Percentiles rank a stretch among this genome's conserved stretches.
Evolutionary conservation across 169 alveolate genomes (phyloP).

Genomic region (Eimeria necatrix): DNA sequence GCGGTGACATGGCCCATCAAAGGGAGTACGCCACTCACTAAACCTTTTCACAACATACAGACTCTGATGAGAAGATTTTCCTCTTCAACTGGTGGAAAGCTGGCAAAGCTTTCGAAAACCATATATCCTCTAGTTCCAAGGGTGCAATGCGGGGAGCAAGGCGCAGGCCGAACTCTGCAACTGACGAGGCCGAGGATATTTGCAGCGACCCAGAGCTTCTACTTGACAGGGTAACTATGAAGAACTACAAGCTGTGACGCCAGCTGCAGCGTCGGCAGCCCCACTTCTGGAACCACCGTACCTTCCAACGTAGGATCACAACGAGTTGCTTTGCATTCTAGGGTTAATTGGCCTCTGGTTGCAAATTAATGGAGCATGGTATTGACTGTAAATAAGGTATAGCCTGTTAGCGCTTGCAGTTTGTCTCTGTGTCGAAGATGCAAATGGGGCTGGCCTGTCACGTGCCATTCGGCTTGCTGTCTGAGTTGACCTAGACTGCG

Average conservation of each 20-base stretch:
- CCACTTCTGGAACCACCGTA: neutral
- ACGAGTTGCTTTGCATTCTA: neutral
- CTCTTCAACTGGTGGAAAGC: too few relatives aligned
- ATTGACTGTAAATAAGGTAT: neutral
- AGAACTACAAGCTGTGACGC: neutral
- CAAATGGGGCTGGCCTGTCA: constrained; percentile 67
- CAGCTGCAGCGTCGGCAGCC: constrained; percentile 28
- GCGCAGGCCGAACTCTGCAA: too few relatives aligned
- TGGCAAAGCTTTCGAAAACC: too few relatives aligned
- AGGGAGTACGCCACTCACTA: neutral
- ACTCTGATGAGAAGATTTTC: too few relatives aligned
- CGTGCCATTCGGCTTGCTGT: constrained; percentile 27
- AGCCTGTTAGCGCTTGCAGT: neutral
- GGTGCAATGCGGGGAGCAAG: too few relatives aligned
- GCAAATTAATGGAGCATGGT: neutral
- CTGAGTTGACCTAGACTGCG: neutral
- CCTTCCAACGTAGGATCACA: neutral
- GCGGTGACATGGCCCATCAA: constrained; percentile 47
- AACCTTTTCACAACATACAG: too few relatives aligned
- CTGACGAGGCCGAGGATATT: too few relatives aligned
- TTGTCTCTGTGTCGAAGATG: neutral
- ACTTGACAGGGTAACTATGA: too few relatives aligned
- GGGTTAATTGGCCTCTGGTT: neutral
- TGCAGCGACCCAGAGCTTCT: too few relatives aligned
- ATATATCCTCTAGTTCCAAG: too few relatives aligned